Evolutionary conservation across 768 basidiomycete species (phyloP).

Genomic region (Lactifluus pinguis): DNA sequence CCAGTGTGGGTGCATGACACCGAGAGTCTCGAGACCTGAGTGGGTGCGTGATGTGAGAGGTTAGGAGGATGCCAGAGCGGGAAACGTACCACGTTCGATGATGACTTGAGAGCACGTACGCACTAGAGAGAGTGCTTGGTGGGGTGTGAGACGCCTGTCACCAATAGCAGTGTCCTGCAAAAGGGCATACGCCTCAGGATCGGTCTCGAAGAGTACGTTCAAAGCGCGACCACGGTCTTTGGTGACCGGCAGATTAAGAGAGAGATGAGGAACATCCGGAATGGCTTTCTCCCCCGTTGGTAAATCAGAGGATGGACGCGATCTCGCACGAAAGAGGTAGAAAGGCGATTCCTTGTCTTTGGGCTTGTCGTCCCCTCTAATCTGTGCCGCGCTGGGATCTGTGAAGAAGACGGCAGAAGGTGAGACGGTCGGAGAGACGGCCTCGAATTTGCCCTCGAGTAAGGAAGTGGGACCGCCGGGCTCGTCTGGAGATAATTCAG

Average conservation of each 20-base stretch:
- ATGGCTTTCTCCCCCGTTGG: slow-evolving; percentile 27
- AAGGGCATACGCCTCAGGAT: slow-evolving; percentile 38
- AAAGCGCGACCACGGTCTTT: slow-evolving; percentile 42
- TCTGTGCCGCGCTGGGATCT: slow-evolving; percentile 23
- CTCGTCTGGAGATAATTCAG: slow-evolving; percentile 33
- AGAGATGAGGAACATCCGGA: slow-evolving; percentile 43
- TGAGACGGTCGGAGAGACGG: slow-evolving; percentile 42
- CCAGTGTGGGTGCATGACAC: slow-evolving; percentile 84
- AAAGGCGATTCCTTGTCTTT: slow-evolving; percentile 36
- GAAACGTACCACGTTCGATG: slow-evolving; percentile 46
- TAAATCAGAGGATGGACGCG: slow-evolving; percentile 31
- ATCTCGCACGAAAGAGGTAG: slow-evolving; percentile 42
- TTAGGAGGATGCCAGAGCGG: slow-evolving; percentile 6
- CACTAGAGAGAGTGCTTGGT: slow-evolving; percentile 55
- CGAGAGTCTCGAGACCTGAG: slow-evolving; percentile 70
- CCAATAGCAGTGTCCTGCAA: slow-evolving; percentile 49
- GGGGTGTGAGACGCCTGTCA: slow-evolving; percentile 47
- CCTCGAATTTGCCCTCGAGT: slow-evolving; percentile 70
- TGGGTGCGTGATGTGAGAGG: slow-evolving; percentile 1
- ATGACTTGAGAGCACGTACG: slow-evolving; percentile 63
- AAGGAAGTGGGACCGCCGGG: slow-evolving; percentile 36
- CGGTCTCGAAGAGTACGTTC: slow-evolving; percentile 52
- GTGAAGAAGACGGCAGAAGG: slow-evolving; percentile 27
- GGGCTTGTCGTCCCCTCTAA: slow-evolving; percentile 30
- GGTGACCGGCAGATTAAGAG: slow-evolving; percentile 49